Conservation (phyloP, 2,329 filamentous ascomycete species). For the Chaetomium olivaceum region DNA sequence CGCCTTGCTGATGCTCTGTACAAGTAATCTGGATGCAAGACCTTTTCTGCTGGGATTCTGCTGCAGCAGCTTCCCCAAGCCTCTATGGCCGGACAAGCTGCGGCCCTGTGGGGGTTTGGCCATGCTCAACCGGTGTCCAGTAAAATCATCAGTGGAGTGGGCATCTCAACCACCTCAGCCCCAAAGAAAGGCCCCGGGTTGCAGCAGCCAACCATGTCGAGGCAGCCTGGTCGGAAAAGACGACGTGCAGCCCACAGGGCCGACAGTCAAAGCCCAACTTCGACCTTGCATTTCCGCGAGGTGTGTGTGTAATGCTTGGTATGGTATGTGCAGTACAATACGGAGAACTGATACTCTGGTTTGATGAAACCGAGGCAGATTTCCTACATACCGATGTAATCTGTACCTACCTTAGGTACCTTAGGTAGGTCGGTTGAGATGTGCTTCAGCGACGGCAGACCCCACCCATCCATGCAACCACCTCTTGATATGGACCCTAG, state of each 20-base stretch:
- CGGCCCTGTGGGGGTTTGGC: conserved; percentile 25
- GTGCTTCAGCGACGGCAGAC: neutral
- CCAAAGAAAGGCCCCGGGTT: conserved; percentile 20
- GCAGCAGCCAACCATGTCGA: conserved; percentile 27
- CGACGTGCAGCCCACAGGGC: conserved; percentile 18
- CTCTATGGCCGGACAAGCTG: conserved; percentile 12
- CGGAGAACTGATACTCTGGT: neutral
- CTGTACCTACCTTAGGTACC: no score
- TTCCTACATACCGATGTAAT: no score
- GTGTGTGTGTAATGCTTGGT: neutral
- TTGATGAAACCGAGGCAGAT: neutral
- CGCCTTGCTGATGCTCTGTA: neutral
- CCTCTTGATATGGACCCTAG: neutral
- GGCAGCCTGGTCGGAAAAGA: conserved; percentile 10
- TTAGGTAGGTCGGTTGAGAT: no score
- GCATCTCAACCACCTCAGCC: conserved; percentile 24
- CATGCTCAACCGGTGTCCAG: conserved; percentile 26
- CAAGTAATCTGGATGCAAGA: neutral
- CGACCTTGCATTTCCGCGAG: neutral
- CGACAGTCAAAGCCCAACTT: conserved; percentile 19
- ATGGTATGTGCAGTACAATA: neutral
- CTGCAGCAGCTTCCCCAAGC: neutral
- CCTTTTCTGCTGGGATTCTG: neutral
- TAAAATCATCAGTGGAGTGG: conserved; percentile 19
- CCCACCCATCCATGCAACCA: neutral